Conservation (phyloP, 2,329 filamentous ascomycete genomes). For the Hymenoscyphus fraxineus region DNA sequence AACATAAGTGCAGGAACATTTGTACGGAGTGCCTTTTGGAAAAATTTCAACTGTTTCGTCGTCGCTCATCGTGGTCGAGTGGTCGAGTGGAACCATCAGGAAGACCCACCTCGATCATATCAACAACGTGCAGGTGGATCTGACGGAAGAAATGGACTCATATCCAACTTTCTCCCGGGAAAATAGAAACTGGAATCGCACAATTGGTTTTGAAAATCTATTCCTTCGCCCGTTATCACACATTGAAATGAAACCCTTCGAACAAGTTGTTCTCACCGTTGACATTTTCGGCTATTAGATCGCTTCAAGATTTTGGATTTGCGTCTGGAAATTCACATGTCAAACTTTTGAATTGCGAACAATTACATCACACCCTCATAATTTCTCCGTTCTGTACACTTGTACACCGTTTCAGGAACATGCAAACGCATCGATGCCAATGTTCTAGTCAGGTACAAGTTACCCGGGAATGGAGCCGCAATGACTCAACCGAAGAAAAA, state of each 20-base stretch:
- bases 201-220: background rate
- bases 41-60: too few species aligned
- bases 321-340: background rate
- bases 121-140: background rate
- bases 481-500: background rate
- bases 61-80: too few species aligned
- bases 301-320: background rate
- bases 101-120: too few species aligned
- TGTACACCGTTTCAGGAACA: background rate
- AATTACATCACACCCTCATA: background rate
- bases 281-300: background rate
- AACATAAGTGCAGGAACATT: too few species aligned
- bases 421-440: conserved; percentile 1
- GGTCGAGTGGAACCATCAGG: too few species aligned
- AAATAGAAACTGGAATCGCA: background rate
- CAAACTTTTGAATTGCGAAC: background rate
- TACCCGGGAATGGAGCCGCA: background rate
- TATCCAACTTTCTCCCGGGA: background rate
- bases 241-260: background rate
- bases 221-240: background rate
- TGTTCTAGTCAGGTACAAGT: background rate
- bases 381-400: background rate
- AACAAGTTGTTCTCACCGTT: background rate
- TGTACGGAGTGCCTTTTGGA: too few species aligned
- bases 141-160: background rate